These are phyloP conservation scores for Leishmania arabica DNA, from an alignment of 208 protist genomes.

Conservation along the genomic window DNA sequence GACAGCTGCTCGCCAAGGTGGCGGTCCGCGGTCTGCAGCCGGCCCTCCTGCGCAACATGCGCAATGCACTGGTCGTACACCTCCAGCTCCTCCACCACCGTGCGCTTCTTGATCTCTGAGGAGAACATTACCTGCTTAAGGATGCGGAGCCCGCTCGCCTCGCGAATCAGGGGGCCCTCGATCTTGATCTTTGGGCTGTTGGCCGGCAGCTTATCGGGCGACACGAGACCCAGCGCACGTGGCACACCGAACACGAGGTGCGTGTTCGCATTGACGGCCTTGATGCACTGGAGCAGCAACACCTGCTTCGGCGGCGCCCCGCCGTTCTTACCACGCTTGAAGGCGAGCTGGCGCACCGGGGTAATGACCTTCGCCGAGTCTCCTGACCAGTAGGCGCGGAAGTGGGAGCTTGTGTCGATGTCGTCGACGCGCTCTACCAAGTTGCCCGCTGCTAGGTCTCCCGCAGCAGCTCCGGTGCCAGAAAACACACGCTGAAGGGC, in stretches of 20 bases:
- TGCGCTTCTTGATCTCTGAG: conserved; percentile 62
- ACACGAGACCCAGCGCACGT: conserved; percentile 45
- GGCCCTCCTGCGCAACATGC: conserved; percentile 30
- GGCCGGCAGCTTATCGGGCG: conserved; percentile 67
- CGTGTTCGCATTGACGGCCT: conserved; percentile 50
- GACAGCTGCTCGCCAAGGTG: conserved; percentile 64
- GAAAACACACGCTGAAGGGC: conserved; percentile 38
- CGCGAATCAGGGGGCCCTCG: conserved; percentile 43
- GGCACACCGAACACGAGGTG: conserved; percentile 62
- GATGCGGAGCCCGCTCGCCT: conserved; percentile 59
- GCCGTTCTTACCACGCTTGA: conserved; percentile 48
- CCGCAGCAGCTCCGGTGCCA: not conserved
- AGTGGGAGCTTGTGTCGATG: conserved; percentile 44
- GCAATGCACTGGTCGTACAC: conserved; percentile 54
- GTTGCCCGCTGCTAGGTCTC: not conserved
- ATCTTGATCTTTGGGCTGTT: conserved; percentile 86
- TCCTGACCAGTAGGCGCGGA: conserved; percentile 81
- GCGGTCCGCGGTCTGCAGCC: conserved; percentile 45
- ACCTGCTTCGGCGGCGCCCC: conserved; percentile 69
- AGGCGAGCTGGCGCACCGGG: conserved; percentile 12
- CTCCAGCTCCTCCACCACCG: conserved; percentile 79
- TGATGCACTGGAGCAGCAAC: conserved; percentile 64
- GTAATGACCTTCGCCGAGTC: conserved; percentile 29
- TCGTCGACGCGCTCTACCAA: conserved; percentile 30
- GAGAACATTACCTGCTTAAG: conserved; percentile 63